These are phyloP conservation scores for Fusarium praegraminearum DNA, from an alignment of 2,329 filamentous ascomycete genomes.

Conservation along the genomic window DNA sequence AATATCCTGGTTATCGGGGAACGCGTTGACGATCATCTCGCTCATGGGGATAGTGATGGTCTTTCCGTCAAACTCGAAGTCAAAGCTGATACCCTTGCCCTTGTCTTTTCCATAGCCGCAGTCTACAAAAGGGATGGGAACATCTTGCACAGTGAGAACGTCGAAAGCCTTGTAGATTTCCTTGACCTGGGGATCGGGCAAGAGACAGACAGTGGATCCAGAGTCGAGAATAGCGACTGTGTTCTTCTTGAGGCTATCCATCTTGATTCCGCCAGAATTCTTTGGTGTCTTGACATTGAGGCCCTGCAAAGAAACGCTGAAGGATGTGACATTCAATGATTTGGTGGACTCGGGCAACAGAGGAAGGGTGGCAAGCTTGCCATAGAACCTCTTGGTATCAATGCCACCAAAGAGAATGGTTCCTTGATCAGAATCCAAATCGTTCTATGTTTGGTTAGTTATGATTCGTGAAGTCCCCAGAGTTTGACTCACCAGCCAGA, in stretches of 20 bases:
- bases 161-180: conserved; percentile 65
- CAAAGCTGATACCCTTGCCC: conserved; percentile 59
- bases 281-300: conserved; percentile 55
- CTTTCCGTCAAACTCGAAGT: conserved; percentile 64
- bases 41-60: conserved; percentile 64
- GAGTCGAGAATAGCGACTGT: conserved; percentile 80
- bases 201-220: conserved; percentile 76
- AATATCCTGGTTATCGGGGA: conserved; percentile 54
- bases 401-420: conserved; percentile 83
- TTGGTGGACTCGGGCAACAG: conserved; percentile 61
- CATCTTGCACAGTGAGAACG: conserved; percentile 56
- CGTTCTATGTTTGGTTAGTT: conserved; percentile 58
- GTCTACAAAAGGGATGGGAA: conserved; percentile 64
- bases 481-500: conserved; percentile 65
- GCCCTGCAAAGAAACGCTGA: conserved; percentile 53
- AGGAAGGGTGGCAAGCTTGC: conserved; percentile 56
- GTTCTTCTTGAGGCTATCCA: conserved; percentile 57
- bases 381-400: conserved; percentile 78
- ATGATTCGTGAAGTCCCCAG: neutral
- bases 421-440: conserved; percentile 72
- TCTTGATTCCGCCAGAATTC: conserved; percentile 47
- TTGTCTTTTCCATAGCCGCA: conserved; percentile 62
- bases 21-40: conserved; percentile 64
- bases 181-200: conserved; percentile 70
- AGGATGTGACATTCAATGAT: conserved; percentile 55